These are phyloP conservation scores for Leccinum ochraceum DNA, from an alignment of 768 basidiomycete species.

Conservation along the genomic window DNA sequence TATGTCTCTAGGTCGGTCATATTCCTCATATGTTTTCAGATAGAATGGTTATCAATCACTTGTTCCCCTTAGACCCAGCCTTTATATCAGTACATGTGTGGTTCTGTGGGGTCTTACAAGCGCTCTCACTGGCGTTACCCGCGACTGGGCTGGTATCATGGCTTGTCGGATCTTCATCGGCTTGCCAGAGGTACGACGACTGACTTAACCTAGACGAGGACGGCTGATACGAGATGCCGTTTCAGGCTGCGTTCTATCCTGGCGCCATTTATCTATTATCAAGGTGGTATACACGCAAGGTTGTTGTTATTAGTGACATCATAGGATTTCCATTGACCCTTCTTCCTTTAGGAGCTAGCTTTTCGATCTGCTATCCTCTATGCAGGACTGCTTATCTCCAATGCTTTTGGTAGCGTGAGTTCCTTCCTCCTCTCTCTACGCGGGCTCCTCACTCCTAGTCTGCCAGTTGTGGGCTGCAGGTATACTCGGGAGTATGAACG, in stretches of 20 bases:
- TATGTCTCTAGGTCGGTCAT: constrained; percentile 48
- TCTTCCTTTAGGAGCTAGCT: constrained; percentile 53
- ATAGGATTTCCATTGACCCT: background rate
- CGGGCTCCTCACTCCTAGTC: background rate
- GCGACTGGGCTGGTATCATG: constrained; percentile 54
- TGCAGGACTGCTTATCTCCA: constrained; percentile 59
- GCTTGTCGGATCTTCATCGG: constrained; percentile 63
- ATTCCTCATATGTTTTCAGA: background rate
- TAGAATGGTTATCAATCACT: background rate
- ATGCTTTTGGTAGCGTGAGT: constrained; percentile 65
- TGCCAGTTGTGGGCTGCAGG: constrained; percentile 70
- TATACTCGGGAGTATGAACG: constrained; percentile 69
- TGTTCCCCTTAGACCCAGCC: constrained; percentile 47
- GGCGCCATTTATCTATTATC: constrained; percentile 50
- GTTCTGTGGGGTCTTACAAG: constrained; percentile 65
- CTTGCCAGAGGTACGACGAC: constrained; percentile 48
- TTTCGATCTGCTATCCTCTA: constrained; percentile 64
- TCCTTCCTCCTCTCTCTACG: background rate
- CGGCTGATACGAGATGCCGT: background rate
- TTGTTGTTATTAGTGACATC: background rate
- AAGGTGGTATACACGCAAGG: constrained; percentile 55
- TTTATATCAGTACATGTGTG: constrained; percentile 62
- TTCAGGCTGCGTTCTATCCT: constrained; percentile 63
- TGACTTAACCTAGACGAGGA: background rate
- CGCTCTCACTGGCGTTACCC: constrained; percentile 55